Evolutionary conservation across 495 filamentous ascomycete species (phyloP), one percentile per base, ranked within the genome.

Genomic region (Trichoderma orchidacearum): DNA sequence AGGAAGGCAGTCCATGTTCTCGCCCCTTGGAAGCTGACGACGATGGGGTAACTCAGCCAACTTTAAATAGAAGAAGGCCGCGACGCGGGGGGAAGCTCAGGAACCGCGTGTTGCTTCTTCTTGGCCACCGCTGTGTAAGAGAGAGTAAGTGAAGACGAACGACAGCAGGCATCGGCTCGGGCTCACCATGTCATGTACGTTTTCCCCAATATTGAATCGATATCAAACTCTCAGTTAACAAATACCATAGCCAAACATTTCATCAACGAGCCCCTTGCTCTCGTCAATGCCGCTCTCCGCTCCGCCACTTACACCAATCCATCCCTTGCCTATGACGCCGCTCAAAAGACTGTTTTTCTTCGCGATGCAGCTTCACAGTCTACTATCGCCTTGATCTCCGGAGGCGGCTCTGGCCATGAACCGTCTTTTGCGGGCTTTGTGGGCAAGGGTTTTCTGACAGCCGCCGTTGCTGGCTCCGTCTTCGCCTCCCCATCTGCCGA

Each of bases 351-450:
- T 61, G 69, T 95, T 60, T 95, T 94, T 72, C 82, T 77, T 41
- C 83, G 87, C 58, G 13, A 53, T 29, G 30, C 32, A 4, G 18
- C 17, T 8, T 21, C 25, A 12, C 6, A 32, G 28, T 60, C 65
- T 36, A 82, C 84, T 54, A 89, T 95, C 51, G 85, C 87, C 32
- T 74, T 98, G 62, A 77, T 98, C 57, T 90, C 86, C 23, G 93
- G 93, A 60, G 93, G 93, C 56, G 93, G 93, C 30, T 86, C 84
- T 21, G 93, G 93, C 60, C 93, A 98, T 62, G 93, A 98, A 65
- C 93, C 93, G 31, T 85, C 85, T 55, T 96, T 96, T 66, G 81
- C 86, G 1, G 84, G 72, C 56, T 78, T 82, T 60, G 80, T 84
- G 32, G 80, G 80, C 13, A 61, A 68, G 1, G 93, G 92, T 51